Conservation (phyloP, 306 rosid species). For the Castanospermum australe region DNA sequence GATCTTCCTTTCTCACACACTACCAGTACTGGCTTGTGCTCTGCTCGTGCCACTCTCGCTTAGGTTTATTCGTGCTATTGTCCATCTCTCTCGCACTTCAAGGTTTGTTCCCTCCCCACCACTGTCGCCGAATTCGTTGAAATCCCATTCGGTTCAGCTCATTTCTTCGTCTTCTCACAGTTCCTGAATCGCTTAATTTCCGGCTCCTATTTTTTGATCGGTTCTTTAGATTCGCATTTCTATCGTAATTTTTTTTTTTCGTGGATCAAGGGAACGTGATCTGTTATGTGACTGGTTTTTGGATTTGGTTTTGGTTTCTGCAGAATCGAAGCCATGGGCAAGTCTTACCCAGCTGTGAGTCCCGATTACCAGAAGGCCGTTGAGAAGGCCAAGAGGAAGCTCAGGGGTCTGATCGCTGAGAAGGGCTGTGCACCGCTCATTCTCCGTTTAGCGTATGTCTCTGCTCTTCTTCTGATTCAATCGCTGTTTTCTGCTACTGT, state of each 20-base stretch:
- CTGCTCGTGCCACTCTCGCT: conserved; percentile 43
- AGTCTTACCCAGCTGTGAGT: conserved; percentile 78
- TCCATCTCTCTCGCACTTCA: background rate
- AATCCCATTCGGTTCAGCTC: background rate
- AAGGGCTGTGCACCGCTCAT: conserved; percentile 89
- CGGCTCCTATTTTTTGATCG: background rate
- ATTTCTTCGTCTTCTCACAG: background rate
- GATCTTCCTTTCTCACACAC: background rate
- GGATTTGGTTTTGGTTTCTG: background rate
- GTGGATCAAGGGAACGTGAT: background rate
- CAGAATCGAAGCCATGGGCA: conserved; percentile 58
- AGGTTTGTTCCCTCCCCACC: conserved; percentile 17
- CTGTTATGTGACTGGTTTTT: background rate
- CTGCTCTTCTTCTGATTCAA: background rate
- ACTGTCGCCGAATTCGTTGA: background rate
- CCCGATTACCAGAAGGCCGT: conserved; percentile 73
- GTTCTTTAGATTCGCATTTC: conserved; percentile 17
- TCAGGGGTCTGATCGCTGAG: conserved; percentile 88
- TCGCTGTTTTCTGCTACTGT: background rate
- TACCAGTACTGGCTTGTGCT: conserved; percentile 30
- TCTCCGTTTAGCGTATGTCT: conserved; percentile 81
- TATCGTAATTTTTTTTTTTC: background rate
- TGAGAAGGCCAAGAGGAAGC: conserved; percentile 90
- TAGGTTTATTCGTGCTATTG: too few species aligned
- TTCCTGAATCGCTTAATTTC: background rate